Conservation (phyloP, 164 flowering plant species). For the Kalanchoe fedtschenkoi region DNA sequence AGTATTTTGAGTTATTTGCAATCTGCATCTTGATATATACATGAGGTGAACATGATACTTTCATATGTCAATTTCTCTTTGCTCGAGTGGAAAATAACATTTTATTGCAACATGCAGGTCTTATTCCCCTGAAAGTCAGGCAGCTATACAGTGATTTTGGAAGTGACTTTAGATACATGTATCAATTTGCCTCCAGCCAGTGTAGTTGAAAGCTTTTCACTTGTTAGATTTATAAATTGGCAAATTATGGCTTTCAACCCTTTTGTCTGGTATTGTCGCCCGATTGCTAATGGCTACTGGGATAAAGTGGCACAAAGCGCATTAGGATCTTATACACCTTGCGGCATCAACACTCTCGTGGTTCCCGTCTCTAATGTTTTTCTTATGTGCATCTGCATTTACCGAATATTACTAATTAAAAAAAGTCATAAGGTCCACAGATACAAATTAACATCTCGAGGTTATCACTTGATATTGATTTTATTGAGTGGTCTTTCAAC, state of each 20-base stretch:
- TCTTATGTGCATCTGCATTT: constrained; percentile 48
- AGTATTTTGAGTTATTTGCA: no score
- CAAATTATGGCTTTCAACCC: constrained; percentile 66
- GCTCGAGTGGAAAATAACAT: no score
- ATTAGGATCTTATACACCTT: constrained; percentile 78
- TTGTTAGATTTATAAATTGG: no score
- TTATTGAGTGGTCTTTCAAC: constrained; percentile 48
- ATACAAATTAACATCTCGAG: constrained; percentile 48
- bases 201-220: no score
- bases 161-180: no score
- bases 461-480: constrained; percentile 49
- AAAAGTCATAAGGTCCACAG: constrained; percentile 39
- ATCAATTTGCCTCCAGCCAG: no score
- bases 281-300: constrained; percentile 70
- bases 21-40: no score
- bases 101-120: no score
- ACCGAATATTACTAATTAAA: constrained; percentile 51
- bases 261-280: constrained; percentile 68
- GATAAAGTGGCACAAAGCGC: constrained; percentile 46
- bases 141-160: no score
- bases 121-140: no score
- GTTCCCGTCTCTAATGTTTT: constrained; percentile 49
- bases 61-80: no score
- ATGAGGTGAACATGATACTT: no score
- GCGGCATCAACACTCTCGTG: constrained; percentile 63